A percentile compares a stretch with the other conserved stretches of the same genome.
These are phyloP conservation scores for Neofusicoccum sp. DNA, from an alignment of 2,329 filamentous ascomycete genomes.

Conservation along the genomic window DNA sequence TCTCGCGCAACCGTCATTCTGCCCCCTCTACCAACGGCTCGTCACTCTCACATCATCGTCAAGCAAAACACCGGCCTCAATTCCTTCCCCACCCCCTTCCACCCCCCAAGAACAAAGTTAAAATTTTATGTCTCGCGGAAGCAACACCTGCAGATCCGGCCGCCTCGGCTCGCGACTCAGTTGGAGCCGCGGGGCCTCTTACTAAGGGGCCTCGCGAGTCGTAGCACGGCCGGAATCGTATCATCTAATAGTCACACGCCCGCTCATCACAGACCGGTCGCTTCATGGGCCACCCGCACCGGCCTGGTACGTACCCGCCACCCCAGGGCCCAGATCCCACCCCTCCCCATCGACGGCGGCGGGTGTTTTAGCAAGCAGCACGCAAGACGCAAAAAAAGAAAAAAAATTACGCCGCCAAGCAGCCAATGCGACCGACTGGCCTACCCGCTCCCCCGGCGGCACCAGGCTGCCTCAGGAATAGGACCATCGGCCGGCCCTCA, in stretches of 20 bases:
- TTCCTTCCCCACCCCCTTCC: neutral
- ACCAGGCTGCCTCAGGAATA: constrained; percentile 17
- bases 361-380: neutral
- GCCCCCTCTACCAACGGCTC: neutral
- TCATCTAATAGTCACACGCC: constrained; percentile 17
- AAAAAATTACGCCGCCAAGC: neutral
- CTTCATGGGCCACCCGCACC: neutral
- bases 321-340: constrained; percentile 2
- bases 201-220: constrained; percentile 8
- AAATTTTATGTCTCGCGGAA: constrained; percentile 13
- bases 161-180: constrained; percentile 15
- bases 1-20: neutral
- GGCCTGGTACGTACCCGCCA: neutral
- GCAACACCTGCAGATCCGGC: constrained; percentile 17
- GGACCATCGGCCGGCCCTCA: neutral
- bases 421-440: constrained; percentile 9
- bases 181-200: constrained; percentile 14
- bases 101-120: neutral
- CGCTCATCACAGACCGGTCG: constrained; percentile 18
- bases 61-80: neutral
- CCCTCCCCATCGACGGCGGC: neutral
- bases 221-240: constrained; percentile 7
- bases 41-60: neutral
- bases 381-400: neutral
- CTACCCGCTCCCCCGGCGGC: constrained; percentile 16